Conservation (phyloP, 345 rosid species). For the Dovyalis caffra region DNA sequence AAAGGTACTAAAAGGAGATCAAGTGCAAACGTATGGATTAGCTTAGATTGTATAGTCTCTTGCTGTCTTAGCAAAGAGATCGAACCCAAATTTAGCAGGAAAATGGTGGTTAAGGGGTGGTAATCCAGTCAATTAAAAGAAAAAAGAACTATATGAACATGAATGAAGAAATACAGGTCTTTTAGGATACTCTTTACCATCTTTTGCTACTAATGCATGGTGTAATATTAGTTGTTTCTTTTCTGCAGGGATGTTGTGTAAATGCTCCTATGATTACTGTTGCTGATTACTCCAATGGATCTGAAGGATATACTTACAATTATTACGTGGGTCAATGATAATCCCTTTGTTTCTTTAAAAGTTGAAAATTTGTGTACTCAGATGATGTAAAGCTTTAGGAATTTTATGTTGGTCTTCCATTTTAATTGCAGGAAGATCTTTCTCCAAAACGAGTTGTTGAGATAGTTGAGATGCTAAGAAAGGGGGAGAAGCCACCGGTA, state of each 20-base stretch:
- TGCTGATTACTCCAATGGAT: conserved; percentile 91
- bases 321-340: conserved; percentile 61
- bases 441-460: conserved; percentile 87
- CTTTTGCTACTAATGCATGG: neutral
- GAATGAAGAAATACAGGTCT: neutral
- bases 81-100: neutral
- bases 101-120: neutral
- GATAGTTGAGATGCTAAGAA: conserved; percentile 80
- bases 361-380: neutral
- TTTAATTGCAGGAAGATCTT: conserved; percentile 78
- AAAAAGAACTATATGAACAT: neutral
- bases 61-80: neutral
- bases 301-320: conserved; percentile 92
- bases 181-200: neutral
- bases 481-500: conserved; percentile 91
- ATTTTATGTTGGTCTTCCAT: conserved; percentile 21
- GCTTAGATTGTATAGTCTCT: neutral
- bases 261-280: conserved; percentile 99
- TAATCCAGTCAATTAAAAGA: neutral
- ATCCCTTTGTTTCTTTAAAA: neutral
- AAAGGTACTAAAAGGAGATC: neutral
- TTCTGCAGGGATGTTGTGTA: conserved; percentile 89
- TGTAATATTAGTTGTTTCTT: conserved; percentile 14
- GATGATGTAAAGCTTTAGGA: neutral
- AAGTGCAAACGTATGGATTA: neutral